A percentile compares a stretch with the other conserved stretches of the same genome.
phyloP scores from a whole-genome alignment of 2,329 filamentous ascomycete genomes.

The Cryphonectria japonica region DNA sequence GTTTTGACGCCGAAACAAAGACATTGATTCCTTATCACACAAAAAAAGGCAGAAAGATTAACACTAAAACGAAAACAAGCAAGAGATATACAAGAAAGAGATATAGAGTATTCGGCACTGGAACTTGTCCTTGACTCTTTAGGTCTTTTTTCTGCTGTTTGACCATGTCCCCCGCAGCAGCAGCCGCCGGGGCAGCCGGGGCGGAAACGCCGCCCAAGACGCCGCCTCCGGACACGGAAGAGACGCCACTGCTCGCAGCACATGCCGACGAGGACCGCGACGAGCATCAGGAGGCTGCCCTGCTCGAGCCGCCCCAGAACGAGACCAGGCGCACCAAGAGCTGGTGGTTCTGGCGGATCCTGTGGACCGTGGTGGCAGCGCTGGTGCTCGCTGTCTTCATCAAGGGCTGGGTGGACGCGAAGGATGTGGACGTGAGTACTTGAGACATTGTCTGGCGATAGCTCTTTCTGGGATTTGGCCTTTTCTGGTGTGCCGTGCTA shows the following conservation, averaged over 20 bases:
- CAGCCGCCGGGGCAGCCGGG: slow-evolving; percentile 17
- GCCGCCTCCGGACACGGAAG: slow-evolving; percentile 18
- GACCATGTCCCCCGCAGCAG: slow-evolving; percentile 21
- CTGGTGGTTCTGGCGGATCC: slow-evolving; percentile 42
- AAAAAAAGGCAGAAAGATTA: neutral
- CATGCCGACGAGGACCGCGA: slow-evolving; percentile 20
- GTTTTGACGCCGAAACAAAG: neutral
- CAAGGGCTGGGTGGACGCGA: slow-evolving; percentile 51
- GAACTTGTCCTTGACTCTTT: neutral
- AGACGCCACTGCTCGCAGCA: slow-evolving; percentile 28
- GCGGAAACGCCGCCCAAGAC: slow-evolving; percentile 23
- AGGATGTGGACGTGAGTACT: slow-evolving; percentile 44
- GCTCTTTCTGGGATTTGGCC: neutral
- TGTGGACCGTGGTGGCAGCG: slow-evolving; percentile 41
- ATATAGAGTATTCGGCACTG: neutral
- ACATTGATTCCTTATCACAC: neutral
- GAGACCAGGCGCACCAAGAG: slow-evolving; percentile 28
- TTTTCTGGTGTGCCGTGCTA: neutral
- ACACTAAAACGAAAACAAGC: no score
- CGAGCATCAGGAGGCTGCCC: slow-evolving; percentile 31
- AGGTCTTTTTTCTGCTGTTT: neutral
- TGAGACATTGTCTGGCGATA: neutral
- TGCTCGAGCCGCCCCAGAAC: slow-evolving; percentile 31
- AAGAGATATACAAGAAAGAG: neutral
- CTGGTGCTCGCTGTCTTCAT: slow-evolving; percentile 44